These are phyloP conservation scores for Neoboletus brunneissimus DNA, from an alignment of 768 basidiomycete species.

Conservation along the genomic window DNA sequence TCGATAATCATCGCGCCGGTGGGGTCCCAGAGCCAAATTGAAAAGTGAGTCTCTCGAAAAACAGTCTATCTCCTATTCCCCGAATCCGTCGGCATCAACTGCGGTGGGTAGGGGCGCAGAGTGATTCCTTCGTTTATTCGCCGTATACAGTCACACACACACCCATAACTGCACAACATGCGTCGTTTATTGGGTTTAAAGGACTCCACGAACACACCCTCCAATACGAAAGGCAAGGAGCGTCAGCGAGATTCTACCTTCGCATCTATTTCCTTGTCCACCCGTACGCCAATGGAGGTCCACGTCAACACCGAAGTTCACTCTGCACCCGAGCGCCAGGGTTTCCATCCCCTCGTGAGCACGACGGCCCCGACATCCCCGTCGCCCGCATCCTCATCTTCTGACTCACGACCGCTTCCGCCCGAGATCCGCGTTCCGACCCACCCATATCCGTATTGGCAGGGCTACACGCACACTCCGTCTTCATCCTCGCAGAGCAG, in stretches of 20 bases:
- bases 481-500: constrained; percentile 32
- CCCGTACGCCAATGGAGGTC: constrained; percentile 22
- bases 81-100: constrained; percentile 13
- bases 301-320: constrained; percentile 29
- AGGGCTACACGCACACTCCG: constrained; percentile 28
- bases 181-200: constrained; percentile 33
- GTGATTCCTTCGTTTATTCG: constrained; percentile 13
- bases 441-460: constrained; percentile 36
- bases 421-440: constrained; percentile 33
- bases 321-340: constrained; percentile 17
- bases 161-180: constrained; percentile 21
- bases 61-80: constrained; percentile 3
- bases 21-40: background rate
- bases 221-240: constrained; percentile 27
- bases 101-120: constrained; percentile 16
- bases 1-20: constrained; percentile 5
- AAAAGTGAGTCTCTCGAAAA: constrained; percentile 12
- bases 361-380: constrained; percentile 15
- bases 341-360: constrained; percentile 19
- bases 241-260: constrained; percentile 15
- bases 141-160: constrained; percentile 12
- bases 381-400: constrained; percentile 24
- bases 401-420: constrained; percentile 22
- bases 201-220: constrained; percentile 11
- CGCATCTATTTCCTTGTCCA: constrained; percentile 1